Base-by-base conservation (phyloP, 257 asterid species). In the Echites panduratus region DNA sequence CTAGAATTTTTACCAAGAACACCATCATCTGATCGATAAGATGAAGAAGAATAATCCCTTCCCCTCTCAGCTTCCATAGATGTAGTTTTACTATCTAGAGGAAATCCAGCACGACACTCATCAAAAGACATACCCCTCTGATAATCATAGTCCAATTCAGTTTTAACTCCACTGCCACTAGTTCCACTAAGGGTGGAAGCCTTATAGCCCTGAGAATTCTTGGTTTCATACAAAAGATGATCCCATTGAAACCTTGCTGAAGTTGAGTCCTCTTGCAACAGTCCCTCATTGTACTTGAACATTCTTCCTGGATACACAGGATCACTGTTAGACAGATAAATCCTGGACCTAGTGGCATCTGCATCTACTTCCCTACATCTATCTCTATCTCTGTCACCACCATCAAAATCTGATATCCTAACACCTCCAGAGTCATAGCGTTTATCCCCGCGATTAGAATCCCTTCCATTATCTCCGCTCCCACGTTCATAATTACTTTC, bases 21-120 rank as follows among this genome's bases (percentile, higher is more conserved):
- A 56, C 73, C 78, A 52, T n/a, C 32, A 75, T 78, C 81, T 74
- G 58, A 63, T 4, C 73, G 69, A 75, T 79, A 84, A 16, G 87
- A 70, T 29, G 80, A 85, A 59, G 79, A 62, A 59, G 83, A 74
- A 75, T 56, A 73, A 78, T 71, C 72, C 65, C 81, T 76, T 74
- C 75, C 85, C 70, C 75, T 80, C 74, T 79, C 91, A 78, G 79
- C 70, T 75, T 84, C 83, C 8, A 66, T 9, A 40, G 81, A 59
- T 56, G 76, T 69, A 48, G 81, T 76, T 50, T 76, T 77, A 49
- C 67, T 41, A 57, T 72, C 79, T 71, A 63, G 85, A n/a, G n/a
- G n/a, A n/a, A n/a, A n/a, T 75, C 79, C 75, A 63, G 70, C 63
- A 74, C 10, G 73, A 49, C 66, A 70, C n/a, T 73, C 62, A 72